phyloP scores from a whole-genome alignment of 345 rosid species.

The Combretum micranthum region DNA sequence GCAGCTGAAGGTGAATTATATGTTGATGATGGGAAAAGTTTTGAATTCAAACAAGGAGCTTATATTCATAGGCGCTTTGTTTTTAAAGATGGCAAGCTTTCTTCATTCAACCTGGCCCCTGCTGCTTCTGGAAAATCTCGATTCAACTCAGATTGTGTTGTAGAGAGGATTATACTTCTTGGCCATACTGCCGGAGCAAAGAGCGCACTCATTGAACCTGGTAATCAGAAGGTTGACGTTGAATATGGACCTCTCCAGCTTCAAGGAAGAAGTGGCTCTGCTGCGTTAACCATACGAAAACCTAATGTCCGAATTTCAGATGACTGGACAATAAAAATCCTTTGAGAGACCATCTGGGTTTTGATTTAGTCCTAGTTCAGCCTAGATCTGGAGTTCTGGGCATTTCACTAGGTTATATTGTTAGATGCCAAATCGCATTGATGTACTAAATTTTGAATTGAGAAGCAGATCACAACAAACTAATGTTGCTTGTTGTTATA shows the following conservation, averaged over 20 bases:
- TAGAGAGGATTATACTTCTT: conserved; percentile 78
- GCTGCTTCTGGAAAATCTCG: conserved; percentile 22
- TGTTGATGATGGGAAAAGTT: conserved; percentile 86
- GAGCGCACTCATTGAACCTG: conserved; percentile 62
- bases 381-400: too few relatives aligned
- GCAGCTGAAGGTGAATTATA: conserved; percentile 94
- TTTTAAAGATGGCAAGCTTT: conserved; percentile 61
- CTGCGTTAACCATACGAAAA: conserved; percentile 65
- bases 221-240: conserved; percentile 44
- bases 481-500: too few relatives aligned
- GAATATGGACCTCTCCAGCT: conserved; percentile 63
- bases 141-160: conserved; percentile 45
- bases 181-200: conserved; percentile 46
- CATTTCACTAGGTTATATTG: too few relatives aligned
- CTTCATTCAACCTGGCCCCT: conserved; percentile 42
- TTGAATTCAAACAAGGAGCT: conserved; percentile 58
- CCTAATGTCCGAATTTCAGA: conserved; percentile 70
- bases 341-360: conserved; percentile 22
- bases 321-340: conserved; percentile 73
- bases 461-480: too few relatives aligned
- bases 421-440: too few relatives aligned
- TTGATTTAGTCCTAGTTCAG: not conserved
- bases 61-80: conserved; percentile 74
- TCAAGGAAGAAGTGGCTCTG: conserved; percentile 29
- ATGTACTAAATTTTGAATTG: too few relatives aligned